Conservation (phyloP, 306 rosid species). For the Quercus ilex region DNA sequence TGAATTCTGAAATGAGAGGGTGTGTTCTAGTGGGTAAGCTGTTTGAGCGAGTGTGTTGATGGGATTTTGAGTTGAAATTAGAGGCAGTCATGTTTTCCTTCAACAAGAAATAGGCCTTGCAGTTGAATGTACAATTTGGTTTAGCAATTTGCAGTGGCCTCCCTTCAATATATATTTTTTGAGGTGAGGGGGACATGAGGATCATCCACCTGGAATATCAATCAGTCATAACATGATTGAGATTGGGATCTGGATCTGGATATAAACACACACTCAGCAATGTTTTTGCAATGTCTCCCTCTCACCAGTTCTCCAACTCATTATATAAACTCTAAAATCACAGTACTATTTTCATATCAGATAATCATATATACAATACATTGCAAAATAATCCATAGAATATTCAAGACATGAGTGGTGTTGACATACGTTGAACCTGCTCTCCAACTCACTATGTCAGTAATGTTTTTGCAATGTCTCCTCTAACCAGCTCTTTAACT, state of each 20-base stretch:
- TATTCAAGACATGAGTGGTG: too few relatives aligned
- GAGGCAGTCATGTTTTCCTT: not conserved
- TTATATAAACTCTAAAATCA: too few relatives aligned
- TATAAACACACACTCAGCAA: constrained; percentile 1
- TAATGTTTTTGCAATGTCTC: constrained; percentile 4
- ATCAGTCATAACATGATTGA: constrained; percentile 8
- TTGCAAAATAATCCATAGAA: too few relatives aligned
- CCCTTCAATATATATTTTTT: constrained; percentile 17
- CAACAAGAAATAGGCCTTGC: not conserved
- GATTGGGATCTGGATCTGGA: not conserved
- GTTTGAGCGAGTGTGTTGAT: constrained; percentile 18
- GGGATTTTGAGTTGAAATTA: constrained; percentile 9
- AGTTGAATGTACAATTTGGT: too few relatives aligned
- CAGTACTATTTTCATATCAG: too few relatives aligned
- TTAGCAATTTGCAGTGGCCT: not conserved
- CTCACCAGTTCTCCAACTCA: constrained; percentile 11
- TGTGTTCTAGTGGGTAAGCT: constrained; percentile 26
- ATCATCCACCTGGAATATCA: constrained; percentile 18
- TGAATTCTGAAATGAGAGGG: constrained; percentile 15
- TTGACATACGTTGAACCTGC: too few relatives aligned
- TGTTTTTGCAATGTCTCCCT: constrained; percentile 22
- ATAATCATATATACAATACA: too few relatives aligned
- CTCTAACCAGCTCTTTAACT: constrained; percentile 14
- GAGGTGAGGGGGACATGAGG: constrained; percentile 21
- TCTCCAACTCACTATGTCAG: not conserved